A percentile compares a stretch with the other conserved stretches of the same genome.
Evolutionary conservation across 352 stramenopile genomes (phyloP).

Genomic region (Phytophthora melonis): DNA sequence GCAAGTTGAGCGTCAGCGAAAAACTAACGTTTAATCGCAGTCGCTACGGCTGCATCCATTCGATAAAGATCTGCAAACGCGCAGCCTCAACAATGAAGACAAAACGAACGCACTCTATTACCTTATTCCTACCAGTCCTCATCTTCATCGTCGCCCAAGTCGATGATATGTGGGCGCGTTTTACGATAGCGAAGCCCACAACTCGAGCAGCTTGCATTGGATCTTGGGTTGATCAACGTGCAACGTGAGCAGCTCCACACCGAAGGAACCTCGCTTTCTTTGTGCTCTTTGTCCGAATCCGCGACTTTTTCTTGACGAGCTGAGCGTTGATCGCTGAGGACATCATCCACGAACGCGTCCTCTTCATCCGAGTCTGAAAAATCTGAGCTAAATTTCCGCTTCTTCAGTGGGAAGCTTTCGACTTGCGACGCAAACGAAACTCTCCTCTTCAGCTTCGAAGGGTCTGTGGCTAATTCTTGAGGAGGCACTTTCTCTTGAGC

Average conservation of each 20-base stretch:
- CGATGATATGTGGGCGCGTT: conserved; percentile 64
- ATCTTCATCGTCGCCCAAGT: conserved; percentile 60
- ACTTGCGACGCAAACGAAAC: conserved; percentile 39
- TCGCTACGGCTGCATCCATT: no score
- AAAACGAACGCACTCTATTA: conserved; percentile 22
- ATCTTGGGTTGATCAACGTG: conserved; percentile 76
- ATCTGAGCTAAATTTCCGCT: conserved; percentile 21
- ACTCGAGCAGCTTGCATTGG: conserved; percentile 64
- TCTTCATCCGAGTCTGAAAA: conserved; percentile 37
- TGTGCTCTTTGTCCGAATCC: conserved; percentile 54
- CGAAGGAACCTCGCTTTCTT: conserved; percentile 39
- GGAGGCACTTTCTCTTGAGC: background rate
- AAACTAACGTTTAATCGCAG: no score
- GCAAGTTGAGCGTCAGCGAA: background rate
- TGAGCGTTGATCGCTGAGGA: conserved; percentile 23
- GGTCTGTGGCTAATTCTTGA: background rate
- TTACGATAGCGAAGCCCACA: conserved; percentile 78
- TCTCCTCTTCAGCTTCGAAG: conserved; percentile 26
- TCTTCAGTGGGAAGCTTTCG: conserved; percentile 23
- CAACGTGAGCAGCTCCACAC: conserved; percentile 82
- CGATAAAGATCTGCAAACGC: background rate
- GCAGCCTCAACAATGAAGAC: background rate
- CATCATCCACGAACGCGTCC: conserved; percentile 38
- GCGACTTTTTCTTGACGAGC: conserved; percentile 2
- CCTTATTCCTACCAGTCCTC: conserved; percentile 37